Percentiles rank a stretch among this genome's conserved stretches.
phyloP scores from a whole-genome alignment of 1,139 yeast species.

The Arxiozyma telluris region DNA sequence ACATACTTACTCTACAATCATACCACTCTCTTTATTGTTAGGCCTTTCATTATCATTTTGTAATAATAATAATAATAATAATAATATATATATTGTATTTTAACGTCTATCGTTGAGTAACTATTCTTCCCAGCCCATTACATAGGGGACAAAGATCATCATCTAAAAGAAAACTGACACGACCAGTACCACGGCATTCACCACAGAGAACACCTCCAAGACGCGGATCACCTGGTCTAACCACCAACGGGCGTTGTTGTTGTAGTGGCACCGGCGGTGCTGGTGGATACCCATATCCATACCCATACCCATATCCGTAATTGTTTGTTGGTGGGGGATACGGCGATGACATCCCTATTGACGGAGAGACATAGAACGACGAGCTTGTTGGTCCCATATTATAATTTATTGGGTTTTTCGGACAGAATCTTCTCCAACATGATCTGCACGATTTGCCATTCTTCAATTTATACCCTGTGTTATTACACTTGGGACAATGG shows the following conservation, averaged over 20 bases:
- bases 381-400: slow-evolving; percentile 8
- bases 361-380: background rate
- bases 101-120: slow-evolving; percentile 6
- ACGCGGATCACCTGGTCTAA: slow-evolving; percentile 75
- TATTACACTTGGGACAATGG: slow-evolving; percentile 61
- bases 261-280: slow-evolving; percentile 17
- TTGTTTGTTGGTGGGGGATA: background rate
- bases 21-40: background rate
- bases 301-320: background rate
- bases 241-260: slow-evolving; percentile 33
- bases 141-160: slow-evolving; percentile 53
- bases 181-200: slow-evolving; percentile 65
- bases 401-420: slow-evolving; percentile 25
- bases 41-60: background rate
- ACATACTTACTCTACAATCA: too few relatives aligned
- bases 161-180: slow-evolving; percentile 44
- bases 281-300: slow-evolving; percentile 5
- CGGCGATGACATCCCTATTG: background rate
- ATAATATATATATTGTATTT: background rate
- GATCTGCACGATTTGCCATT: slow-evolving; percentile 60
- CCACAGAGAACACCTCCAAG: slow-evolving; percentile 77
- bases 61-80: too few relatives aligned
- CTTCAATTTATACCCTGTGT: slow-evolving; percentile 61
- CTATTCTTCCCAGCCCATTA: slow-evolving; percentile 55
- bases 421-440: slow-evolving; percentile 64